Percentiles rank a stretch among this genome's conserved stretches.
Conservation (phyloP, 1,139 yeast species). For the Meyerozyma guilliermondii region DNA sequence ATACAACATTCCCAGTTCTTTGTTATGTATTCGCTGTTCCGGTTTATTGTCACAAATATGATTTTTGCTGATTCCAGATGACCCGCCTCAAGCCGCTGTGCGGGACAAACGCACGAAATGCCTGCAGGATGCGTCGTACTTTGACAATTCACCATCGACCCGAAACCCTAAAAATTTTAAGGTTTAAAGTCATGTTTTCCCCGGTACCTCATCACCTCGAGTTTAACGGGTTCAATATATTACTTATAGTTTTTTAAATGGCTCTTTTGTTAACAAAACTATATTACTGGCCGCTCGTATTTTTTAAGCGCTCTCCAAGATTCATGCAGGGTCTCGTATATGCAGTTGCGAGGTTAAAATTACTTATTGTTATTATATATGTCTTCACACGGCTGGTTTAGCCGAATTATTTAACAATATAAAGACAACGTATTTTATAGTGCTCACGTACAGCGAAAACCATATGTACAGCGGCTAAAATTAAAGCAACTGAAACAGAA, state of each 20-base stretch:
- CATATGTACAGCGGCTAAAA: too few species aligned
- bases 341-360: not conserved
- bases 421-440: too few species aligned
- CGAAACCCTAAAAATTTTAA: not conserved
- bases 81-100: not conserved
- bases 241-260: too few species aligned
- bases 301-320: not conserved
- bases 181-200: not conserved
- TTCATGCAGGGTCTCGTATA: constrained; percentile 1
- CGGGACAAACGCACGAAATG: not conserved
- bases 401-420: not conserved
- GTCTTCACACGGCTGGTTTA: not conserved
- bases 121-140: not conserved
- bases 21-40: not conserved
- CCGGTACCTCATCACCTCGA: too few species aligned
- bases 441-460: too few species aligned
- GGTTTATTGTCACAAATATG: not conserved
- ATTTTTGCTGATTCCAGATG: not conserved
- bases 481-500: too few species aligned
- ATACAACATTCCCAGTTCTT: not conserved
- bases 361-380: not conserved
- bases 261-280: too few species aligned
- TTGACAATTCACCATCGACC: not conserved
- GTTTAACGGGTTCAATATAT: too few species aligned
- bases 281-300: too few species aligned